phyloP scores from a whole-genome alignment of 2,329 filamentous ascomycete species.

The Lachnellula arida region DNA sequence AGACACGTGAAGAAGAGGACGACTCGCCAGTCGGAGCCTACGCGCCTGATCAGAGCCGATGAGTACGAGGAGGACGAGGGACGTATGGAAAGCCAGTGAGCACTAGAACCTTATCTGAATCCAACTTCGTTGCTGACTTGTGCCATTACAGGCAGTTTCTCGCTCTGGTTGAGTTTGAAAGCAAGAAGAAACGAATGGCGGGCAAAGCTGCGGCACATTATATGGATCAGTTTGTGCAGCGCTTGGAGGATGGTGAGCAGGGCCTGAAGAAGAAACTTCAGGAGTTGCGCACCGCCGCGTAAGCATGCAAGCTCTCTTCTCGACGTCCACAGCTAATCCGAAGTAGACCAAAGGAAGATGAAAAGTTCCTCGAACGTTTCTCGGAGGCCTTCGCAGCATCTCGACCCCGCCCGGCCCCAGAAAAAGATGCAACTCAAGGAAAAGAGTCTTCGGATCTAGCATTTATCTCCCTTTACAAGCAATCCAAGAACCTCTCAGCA shows the following conservation, averaged over 20 bases:
- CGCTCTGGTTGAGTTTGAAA: conserved; percentile 18
- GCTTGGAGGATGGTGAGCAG: conserved; percentile 11
- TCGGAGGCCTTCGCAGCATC: conserved; percentile 17
- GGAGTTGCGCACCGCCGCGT: not conserved
- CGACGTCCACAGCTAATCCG: not conserved
- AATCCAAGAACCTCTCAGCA: conserved; percentile 8
- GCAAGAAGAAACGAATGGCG: conserved; percentile 19
- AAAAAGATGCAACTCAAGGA: not conserved
- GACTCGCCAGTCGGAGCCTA: conserved; percentile 20
- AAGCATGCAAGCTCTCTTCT: not conserved
- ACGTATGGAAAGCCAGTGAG: conserved; percentile 26
- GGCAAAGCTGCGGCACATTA: conserved; percentile 16
- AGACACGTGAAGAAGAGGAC: conserved; percentile 20
- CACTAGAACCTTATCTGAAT: not conserved
- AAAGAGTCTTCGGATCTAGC: not conserved
- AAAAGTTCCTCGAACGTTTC: conserved; percentile 20
- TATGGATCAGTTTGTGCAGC: conserved; percentile 11
- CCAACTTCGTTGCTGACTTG: not conserved
- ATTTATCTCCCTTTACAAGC: conserved; percentile 16
- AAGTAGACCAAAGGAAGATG: conserved; percentile 17
- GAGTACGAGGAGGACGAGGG: conserved; percentile 27
- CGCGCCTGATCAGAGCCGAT: conserved; percentile 10
- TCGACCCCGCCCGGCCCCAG: conserved; percentile 9
- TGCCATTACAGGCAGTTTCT: conserved; percentile 19
- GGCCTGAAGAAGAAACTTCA: conserved; percentile 13